Percentiles rank a stretch among this genome's conserved stretches.
phyloP scores from a whole-genome alignment of 495 filamentous ascomycete genomes.

The Patellaria atrata region DNA sequence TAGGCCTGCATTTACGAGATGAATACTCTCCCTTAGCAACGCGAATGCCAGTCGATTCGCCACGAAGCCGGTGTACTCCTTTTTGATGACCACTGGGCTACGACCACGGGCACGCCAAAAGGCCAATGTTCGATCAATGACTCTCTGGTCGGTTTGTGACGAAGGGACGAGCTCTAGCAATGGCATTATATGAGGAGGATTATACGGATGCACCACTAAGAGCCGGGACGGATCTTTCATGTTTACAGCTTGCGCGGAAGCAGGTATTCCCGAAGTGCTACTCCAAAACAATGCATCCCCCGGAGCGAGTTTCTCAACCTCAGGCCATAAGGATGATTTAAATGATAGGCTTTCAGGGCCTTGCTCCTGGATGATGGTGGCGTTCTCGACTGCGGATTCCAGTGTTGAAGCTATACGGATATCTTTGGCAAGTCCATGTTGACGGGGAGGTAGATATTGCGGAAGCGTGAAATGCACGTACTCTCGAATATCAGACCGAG shows the following conservation, averaged over 20 bases:
- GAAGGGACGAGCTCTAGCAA: slow-evolving; percentile 45
- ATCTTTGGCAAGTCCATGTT: no score
- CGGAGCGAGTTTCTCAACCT: slow-evolving; percentile 30
- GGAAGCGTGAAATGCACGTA: slow-evolving; percentile 33
- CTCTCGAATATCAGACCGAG: slow-evolving; percentile 34
- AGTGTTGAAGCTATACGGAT: slow-evolving; percentile 29
- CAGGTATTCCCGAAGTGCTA: slow-evolving; percentile 42
- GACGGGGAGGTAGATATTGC: slow-evolving; percentile 8
- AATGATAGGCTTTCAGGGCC: slow-evolving; percentile 38
- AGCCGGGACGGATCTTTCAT: slow-evolving; percentile 34
- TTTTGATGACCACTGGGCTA: slow-evolving; percentile 37
- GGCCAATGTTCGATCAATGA: slow-evolving; percentile 31
- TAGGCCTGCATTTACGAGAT: slow-evolving; percentile 21
- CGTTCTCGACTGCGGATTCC: slow-evolving; percentile 29
- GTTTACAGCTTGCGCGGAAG: slow-evolving; percentile 29
- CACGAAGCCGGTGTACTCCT: slow-evolving; percentile 33
- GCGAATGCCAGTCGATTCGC: slow-evolving; percentile 28
- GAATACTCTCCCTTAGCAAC: slow-evolving; percentile 23
- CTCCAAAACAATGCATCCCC: slow-evolving; percentile 38
- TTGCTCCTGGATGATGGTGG: slow-evolving; percentile 44
- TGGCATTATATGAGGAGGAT: slow-evolving; percentile 50
- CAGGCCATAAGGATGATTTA: slow-evolving; percentile 38
- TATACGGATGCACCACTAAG: slow-evolving; percentile 46
- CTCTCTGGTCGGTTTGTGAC: slow-evolving; percentile 24
- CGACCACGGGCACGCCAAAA: slow-evolving; percentile 37